phyloP scores from a whole-genome alignment of 768 basidiomycete species.

The Phaffia australis region DNA sequence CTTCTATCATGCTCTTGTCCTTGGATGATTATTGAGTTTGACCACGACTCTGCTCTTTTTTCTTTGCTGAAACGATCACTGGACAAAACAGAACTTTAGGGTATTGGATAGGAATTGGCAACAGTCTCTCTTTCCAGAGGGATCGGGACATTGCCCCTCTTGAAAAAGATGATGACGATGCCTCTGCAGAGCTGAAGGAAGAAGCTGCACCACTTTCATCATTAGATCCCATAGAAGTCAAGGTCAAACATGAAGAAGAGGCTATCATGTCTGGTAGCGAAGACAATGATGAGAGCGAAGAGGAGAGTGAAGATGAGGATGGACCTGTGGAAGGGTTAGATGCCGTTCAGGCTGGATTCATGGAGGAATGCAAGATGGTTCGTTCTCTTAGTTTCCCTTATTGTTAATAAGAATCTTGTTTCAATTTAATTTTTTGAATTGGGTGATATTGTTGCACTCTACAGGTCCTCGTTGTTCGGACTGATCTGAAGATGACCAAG shows the following conservation, averaged over 20 bases:
- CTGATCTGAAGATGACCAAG: constrained; percentile 42
- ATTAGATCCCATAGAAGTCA: background rate
- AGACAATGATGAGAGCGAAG: background rate
- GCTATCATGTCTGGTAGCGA: background rate
- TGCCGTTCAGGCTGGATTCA: constrained; percentile 34
- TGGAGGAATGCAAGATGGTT: constrained; percentile 56
- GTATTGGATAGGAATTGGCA: constrained; percentile 19
- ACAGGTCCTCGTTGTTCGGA: constrained; percentile 52
- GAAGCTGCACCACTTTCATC: background rate
- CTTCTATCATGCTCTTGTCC: no score
- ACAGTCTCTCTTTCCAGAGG: background rate
- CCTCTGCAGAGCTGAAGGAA: no score
- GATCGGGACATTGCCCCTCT: no score
- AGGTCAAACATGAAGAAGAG: background rate
- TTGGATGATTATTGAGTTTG: no score
- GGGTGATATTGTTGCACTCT: background rate
- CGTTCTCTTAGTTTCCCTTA: background rate
- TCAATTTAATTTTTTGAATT: background rate
- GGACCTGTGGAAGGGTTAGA: constrained; percentile 31
- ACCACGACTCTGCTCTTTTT: no score
- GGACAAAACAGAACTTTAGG: constrained; percentile 7
- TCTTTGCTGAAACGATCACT: no score
- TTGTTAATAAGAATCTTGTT: background rate
- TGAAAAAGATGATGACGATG: no score
- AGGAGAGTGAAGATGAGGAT: constrained; percentile 35